A percentile compares a stretch with the other conserved stretches of the same genome.
Conservation (phyloP, 352 stramenopile species). For the Pythium chondricola region DNA sequence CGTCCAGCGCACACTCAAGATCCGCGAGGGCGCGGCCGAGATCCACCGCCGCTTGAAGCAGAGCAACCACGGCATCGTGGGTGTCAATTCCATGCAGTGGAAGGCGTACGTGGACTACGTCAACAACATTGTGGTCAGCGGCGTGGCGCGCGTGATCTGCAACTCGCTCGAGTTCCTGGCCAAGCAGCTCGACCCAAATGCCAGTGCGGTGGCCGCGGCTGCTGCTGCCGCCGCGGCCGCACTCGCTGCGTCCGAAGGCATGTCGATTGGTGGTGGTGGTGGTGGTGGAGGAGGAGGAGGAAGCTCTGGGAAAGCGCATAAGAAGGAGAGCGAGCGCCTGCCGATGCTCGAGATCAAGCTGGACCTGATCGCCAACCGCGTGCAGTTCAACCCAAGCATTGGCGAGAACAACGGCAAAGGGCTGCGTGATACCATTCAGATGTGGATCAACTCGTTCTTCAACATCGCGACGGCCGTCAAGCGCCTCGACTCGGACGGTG, state of each 20-base stretch:
- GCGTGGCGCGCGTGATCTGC: conserved; percentile 85
- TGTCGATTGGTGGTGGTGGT: conserved; percentile 21
- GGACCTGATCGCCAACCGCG: conserved; percentile 85
- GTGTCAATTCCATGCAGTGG: conserved; percentile 94
- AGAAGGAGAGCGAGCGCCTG: conserved; percentile 50
- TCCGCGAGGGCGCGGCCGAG: conserved; percentile 93
- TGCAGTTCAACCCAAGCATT: conserved; percentile 87
- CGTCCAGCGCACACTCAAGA: conserved; percentile 90
- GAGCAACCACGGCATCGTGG: conserved; percentile 92
- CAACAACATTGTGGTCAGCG: conserved; percentile 96
- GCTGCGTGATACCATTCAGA: conserved; percentile 92
- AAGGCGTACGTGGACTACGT: conserved; percentile 97
- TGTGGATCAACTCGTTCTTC: conserved; percentile 96
- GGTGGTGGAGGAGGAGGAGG: conserved; percentile 18
- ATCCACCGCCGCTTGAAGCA: conserved; percentile 96
- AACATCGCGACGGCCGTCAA: conserved; percentile 96
- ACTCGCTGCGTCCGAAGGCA: conserved; percentile 37
- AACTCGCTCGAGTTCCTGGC: conserved; percentile 89
- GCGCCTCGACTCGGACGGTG: conserved; percentile 89
- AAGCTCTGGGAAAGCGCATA: conserved; percentile 26
- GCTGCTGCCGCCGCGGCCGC: conserved; percentile 22
- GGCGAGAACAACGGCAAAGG: conserved; percentile 90
- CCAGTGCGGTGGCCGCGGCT: conserved; percentile 24
- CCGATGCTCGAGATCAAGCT: conserved; percentile 98
- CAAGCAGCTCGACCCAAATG: conserved; percentile 91